These are phyloP conservation scores for Pseudocercospora cruenta DNA, from an alignment of 2,329 filamentous ascomycete species.

Conservation along the genomic window DNA sequence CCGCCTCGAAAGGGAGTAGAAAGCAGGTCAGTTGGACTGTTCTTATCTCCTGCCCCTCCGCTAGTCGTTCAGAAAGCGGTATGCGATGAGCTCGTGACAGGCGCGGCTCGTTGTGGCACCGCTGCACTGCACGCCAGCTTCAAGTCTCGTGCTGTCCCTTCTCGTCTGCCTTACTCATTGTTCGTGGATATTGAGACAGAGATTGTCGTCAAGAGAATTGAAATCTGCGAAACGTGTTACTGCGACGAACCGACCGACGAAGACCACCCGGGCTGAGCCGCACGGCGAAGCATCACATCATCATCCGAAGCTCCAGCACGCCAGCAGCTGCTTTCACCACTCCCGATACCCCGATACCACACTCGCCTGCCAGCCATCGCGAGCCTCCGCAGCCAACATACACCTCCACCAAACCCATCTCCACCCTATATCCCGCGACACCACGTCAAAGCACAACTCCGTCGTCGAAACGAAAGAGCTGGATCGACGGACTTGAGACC, in stretches of 20 bases:
- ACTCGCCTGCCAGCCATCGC: background rate
- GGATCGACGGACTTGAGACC: background rate
- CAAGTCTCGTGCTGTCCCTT: background rate
- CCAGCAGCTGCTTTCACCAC: background rate
- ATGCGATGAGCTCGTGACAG: background rate
- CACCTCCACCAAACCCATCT: background rate
- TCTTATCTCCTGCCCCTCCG: background rate
- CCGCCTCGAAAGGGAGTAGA: background rate
- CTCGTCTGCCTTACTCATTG: background rate
- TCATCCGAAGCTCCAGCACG: background rate
- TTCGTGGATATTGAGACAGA: too few species aligned
- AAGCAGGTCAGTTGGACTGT: constrained; percentile 2
- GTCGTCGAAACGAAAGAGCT: background rate
- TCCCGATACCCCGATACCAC: background rate
- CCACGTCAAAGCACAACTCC: background rate
- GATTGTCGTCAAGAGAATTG: background rate
- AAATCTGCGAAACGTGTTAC: too few species aligned
- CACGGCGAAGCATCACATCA: background rate
- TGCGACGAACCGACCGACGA: background rate
- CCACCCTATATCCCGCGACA: background rate
- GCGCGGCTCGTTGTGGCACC: background rate
- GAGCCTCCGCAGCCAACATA: background rate
- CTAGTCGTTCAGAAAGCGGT: background rate
- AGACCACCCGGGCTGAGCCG: background rate
- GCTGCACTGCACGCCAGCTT: constrained; percentile 1